Conservation (phyloP, 306 rosid species). For the Vigna hirtella region DNA sequence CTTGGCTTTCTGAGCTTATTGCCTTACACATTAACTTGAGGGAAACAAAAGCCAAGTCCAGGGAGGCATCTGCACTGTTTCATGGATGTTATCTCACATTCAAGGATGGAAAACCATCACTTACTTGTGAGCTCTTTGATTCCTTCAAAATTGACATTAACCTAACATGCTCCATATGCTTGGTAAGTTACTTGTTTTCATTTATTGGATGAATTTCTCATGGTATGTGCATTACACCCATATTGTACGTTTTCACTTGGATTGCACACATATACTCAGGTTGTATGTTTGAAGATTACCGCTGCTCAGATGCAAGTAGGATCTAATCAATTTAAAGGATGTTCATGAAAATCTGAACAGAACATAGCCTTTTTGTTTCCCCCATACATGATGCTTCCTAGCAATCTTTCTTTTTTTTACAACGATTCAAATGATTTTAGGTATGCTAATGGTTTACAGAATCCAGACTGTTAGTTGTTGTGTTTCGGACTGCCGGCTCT, state of each 20-base stretch:
- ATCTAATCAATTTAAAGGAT: background rate
- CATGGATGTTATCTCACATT: constrained; percentile 67
- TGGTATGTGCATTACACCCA: constrained; percentile 6
- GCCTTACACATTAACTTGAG: constrained; percentile 84
- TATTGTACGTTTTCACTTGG: constrained; percentile 39
- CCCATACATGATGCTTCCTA: background rate
- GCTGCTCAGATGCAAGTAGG: background rate
- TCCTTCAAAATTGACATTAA: constrained; percentile 76
- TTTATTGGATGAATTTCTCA: background rate
- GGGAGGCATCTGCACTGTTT: constrained; percentile 52
- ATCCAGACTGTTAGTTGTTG: background rate
- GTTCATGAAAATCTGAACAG: background rate
- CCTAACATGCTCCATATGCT: constrained; percentile 89
- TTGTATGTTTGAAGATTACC: constrained; percentile 18
- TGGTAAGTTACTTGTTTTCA: constrained; percentile 62
- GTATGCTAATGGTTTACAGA: background rate
- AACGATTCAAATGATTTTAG: constrained; percentile 13
- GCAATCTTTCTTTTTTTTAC: background rate
- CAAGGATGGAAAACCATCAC: constrained; percentile 79
- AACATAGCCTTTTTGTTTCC: constrained; percentile 15
- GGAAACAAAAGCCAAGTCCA: constrained; percentile 53
- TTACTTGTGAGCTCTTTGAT: constrained; percentile 76
- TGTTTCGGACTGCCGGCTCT: too few relatives aligned
- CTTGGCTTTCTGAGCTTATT: constrained; percentile 90
- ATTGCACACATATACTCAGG: background rate